phyloP scores from a whole-genome alignment of 495 filamentous ascomycete genomes.

The Aspergillus campestris region DNA sequence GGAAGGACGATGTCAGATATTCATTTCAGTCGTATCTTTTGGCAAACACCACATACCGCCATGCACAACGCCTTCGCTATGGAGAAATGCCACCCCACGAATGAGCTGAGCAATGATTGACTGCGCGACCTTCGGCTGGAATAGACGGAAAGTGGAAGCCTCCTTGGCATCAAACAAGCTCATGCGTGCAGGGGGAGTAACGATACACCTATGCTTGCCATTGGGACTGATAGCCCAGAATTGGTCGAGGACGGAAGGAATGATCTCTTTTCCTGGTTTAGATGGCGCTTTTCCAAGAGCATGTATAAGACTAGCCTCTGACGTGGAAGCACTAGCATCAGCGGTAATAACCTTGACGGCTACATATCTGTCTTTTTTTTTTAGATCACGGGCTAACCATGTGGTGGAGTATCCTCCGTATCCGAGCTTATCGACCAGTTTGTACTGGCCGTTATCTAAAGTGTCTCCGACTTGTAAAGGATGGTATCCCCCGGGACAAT shows the following conservation, averaged over 20 bases:
- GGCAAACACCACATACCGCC: constrained; percentile 17
- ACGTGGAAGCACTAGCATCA: constrained; percentile 8
- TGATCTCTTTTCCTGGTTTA: constrained; percentile 8
- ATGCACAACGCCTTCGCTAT: constrained; percentile 21
- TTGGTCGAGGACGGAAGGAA: constrained; percentile 26
- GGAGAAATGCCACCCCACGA: constrained; percentile 19
- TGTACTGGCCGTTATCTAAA: constrained; percentile 24
- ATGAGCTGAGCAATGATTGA: constrained; percentile 23
- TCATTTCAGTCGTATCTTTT: neutral
- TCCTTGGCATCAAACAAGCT: constrained; percentile 20
- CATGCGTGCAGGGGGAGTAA: constrained; percentile 20
- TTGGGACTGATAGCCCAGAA: constrained; percentile 31
- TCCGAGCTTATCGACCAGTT: constrained; percentile 34
- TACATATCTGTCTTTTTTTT: constrained; percentile 9
- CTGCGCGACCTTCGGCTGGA: constrained; percentile 14
- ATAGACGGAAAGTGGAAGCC: constrained; percentile 13
- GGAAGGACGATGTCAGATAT: constrained; percentile 1
- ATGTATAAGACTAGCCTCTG: constrained; percentile 6
- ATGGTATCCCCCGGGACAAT: constrained; percentile 35
- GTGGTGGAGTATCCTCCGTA: constrained; percentile 35
- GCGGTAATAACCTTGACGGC: constrained; percentile 15
- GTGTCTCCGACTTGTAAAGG: constrained; percentile 29
- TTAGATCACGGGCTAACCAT: constrained; percentile 32
- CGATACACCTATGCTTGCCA: constrained; percentile 34
- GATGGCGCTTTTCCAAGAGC: constrained; percentile 6